Base-by-base conservation (phyloP, 1,284 basidiomycete genomes). In the Apiotrichum gamsii region DNA sequence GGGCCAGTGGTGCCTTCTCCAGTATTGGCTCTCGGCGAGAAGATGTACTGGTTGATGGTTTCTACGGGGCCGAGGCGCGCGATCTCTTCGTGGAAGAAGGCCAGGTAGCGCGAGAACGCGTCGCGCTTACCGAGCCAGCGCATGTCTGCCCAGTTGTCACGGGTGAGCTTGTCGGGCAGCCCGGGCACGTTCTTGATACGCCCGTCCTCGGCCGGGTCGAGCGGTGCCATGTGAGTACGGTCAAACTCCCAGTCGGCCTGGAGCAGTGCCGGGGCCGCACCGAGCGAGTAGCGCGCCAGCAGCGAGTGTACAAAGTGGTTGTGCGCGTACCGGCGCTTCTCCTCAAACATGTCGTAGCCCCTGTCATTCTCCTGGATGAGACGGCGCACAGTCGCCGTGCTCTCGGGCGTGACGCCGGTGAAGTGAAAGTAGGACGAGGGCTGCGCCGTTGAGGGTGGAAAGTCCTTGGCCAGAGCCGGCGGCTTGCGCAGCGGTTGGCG, bases 251-350 rank as follows among this genome's bases (percentile, higher is more conserved):
- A 68, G 25, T 58, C 60, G 15, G 77, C 74, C 51, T 79, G 72
- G 32, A 85, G 54, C 11, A 81, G 70, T 15, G 73, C 67, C 0
- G 77, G 60, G 1, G 80, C 59, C 0, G 81, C 82, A 1, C 82
- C 83, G 18, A 85, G 66, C 49, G 84, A 80, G 56, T 84, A 85
- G 43, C 63, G 81, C 78, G 54, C 80, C 0, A 85, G 67, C 0
- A 82, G 39, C 14, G 58, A 61, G 49, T 68, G 58, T 4, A 47
- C 28, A n/a, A 83, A 70, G 64, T 85, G 83, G 59, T 84, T 84
- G 60, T 85, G 82, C 8, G 58, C 56, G 25, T 65, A 67, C n/a
- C 64, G 51, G 16, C 34, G 36, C 28, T 50, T 46, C 38, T 46
- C 51, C 42, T 76, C 74, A 56, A 75, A 82, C 60, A 79, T 81